phyloP scores from a whole-genome alignment of 164 flowering plant species.

The Kingdonia uniflora region DNA sequence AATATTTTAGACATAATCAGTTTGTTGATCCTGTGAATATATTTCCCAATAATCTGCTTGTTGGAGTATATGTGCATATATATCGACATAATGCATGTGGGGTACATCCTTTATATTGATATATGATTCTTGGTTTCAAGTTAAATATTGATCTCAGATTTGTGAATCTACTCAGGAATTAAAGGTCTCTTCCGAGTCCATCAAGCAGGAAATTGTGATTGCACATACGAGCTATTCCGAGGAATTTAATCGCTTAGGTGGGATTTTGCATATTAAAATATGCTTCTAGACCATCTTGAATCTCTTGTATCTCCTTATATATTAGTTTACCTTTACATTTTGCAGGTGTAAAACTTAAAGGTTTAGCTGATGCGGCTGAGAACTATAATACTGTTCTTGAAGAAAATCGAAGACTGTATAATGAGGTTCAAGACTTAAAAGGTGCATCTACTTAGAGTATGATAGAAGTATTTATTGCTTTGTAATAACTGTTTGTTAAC shows the following conservation, averaged over 20 bases:
- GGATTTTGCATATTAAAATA: conserved; percentile 1
- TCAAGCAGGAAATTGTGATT: conserved; percentile 52
- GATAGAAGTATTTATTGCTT: not conserved
- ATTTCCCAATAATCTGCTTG: too few relatives aligned
- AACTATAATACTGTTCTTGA: conserved; percentile 73
- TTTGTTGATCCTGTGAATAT: too few relatives aligned
- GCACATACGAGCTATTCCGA: conserved; percentile 34
- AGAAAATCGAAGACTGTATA: conserved; percentile 83
- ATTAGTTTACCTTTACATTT: conserved; percentile 1
- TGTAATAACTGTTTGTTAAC: not conserved
- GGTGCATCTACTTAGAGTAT: conserved; percentile 29
- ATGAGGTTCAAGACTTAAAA: conserved; percentile 95
- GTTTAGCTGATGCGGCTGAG: conserved; percentile 62
- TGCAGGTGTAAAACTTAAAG: conserved; percentile 63
- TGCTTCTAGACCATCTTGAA: conserved; percentile 6
- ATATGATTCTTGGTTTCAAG: not conserved
- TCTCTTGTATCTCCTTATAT: conserved; percentile 4
- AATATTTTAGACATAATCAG: too few relatives aligned
- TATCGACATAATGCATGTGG: conserved; percentile 1
- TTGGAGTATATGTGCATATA: too few relatives aligned
- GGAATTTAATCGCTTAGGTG: conserved; percentile 67
- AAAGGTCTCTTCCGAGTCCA: conserved; percentile 39
- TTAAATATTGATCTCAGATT: conserved; percentile 2
- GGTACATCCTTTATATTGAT: conserved; percentile 4
- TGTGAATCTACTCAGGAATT: conserved; percentile 38